Percentiles rank a stretch among this genome's conserved stretches.
Evolutionary conservation across 1,284 basidiomycete species (phyloP).

Genomic region (Violaceomyces palustris): DNA sequence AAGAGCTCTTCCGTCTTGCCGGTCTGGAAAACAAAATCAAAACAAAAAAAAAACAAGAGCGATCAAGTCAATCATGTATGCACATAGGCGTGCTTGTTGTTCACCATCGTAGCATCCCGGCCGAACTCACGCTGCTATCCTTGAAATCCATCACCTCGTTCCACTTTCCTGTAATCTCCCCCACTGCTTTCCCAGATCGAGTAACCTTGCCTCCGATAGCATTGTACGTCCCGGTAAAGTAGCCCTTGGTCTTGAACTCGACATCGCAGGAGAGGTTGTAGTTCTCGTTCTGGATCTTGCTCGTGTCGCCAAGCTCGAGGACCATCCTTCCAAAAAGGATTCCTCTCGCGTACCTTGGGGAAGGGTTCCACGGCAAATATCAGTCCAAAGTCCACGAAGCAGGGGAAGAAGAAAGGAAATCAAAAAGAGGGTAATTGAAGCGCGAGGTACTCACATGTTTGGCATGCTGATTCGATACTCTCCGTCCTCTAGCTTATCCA

Average conservation of each 20-base stretch:
- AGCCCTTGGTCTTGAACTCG: constrained; percentile 98
- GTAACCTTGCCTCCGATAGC: constrained; percentile 76
- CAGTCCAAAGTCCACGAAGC: constrained; percentile 1
- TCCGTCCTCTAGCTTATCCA: constrained; percentile 45
- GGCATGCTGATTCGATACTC: constrained; percentile 51
- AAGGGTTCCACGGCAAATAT: not conserved
- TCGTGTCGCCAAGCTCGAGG: constrained; percentile 86
- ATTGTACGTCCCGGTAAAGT: constrained; percentile 96
- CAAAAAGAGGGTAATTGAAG: not conserved
- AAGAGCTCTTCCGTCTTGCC: constrained; percentile 74
- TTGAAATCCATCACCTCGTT: constrained; percentile 84
- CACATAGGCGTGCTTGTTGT: too few species aligned
- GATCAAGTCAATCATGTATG: too few species aligned
- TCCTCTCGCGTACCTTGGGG: constrained; percentile 74
- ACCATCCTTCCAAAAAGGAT: constrained; percentile 99
- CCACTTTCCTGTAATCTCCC: constrained; percentile 88
- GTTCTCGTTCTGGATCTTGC: constrained; percentile 75
- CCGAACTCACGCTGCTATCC: constrained; percentile 60
- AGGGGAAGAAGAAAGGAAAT: not conserved
- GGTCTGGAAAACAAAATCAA: constrained; percentile 54
- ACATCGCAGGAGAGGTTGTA: constrained; percentile 74
- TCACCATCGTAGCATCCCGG: too few species aligned
- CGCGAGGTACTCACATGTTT: constrained; percentile 40
- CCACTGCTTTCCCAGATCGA: constrained; percentile 65
- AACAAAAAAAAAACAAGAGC: too few species aligned